Evolutionary conservation across 1,284 basidiomycete species (phyloP), one percentile per base, ranked within the genome.

Genomic region (Leccinum fuscescens): DNA sequence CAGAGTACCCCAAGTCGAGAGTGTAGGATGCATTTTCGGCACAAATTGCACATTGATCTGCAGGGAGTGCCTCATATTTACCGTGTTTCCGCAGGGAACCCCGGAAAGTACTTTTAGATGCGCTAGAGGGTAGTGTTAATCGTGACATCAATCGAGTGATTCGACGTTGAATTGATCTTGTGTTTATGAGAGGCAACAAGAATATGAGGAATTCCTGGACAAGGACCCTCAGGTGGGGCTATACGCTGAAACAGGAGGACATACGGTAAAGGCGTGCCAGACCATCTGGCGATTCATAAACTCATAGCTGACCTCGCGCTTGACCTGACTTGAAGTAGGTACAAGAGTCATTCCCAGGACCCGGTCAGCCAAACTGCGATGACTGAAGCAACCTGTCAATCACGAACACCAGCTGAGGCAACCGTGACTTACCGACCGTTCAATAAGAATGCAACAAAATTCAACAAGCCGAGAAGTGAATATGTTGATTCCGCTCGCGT

Each of bases 251-350:
- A 59, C 37, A 54, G 27, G 27, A 11, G 15, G 54, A 42, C 90
- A 64, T 72, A 95, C 94, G 1, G 96, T 99, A 74, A 99, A 96
- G 1, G 94, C 92, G 72, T 96, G 93, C 97, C 97, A 99, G 57
- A 99, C 96, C 82, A 99, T 92, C 76, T 99, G 97, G 59, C 97
- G 90, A 69, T 99, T 98, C 89, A 99, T 94, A 71, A 96, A 99
- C 73, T 99, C 97, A 76, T 98, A 99, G 68, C 93, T 96, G 55
- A 99, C 92, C 69, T 96, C 90, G 14, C 92, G 85, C 62, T 86
- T 87, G 54, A 90, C 82, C 33, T 89, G 82, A 54, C 84, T 79
- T 42, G 86, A 83, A 0, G 92, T 83, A 8, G 96, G 92, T 0
- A 90, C 83, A 2, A 98, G 83, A 27, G 83, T 80, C 79, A 99